Base-by-base conservation (phyloP, 495 filamentous ascomycete species). In the Podospora fimiseda region DNA sequence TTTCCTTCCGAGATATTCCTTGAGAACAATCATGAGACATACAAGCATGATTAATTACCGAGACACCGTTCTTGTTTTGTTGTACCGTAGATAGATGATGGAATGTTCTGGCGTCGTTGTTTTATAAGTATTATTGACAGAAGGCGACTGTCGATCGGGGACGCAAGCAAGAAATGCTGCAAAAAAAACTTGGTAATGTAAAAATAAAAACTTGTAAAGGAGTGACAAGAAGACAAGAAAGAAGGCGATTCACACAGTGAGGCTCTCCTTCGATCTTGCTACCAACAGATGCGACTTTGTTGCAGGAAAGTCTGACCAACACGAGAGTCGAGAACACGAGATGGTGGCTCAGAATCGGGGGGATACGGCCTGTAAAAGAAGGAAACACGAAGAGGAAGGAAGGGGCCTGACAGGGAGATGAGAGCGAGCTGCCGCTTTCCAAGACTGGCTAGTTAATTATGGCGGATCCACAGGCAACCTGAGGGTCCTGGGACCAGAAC, bases 151-250 rank as follows among this genome's bases (percentile, higher is more conserved):
- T 19, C 6, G 42, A 14, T n/a, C 21, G 44, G 14, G 23, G 22
- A 16, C 21, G 44, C 44, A 47, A 47, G 15, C 21, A 3, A 33
- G 23, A 23, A 33, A 36, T 47, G 44, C 44, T 47, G 20, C n/a
- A 30, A 22, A 2, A 47, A 33, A 47, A 23, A 33, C 11, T 27
- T 20, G 44, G 21, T 9, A n/a, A 5, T 9, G 21, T 7, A 14
- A 51, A 38, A 50, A 27, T 22, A 38, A 21, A 20, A 45, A 54
- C 38, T 46, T 15, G n/a, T 57, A 51, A 63, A 63, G 24, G 60
- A 63, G 60, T 43, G 60, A 63, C 60, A 15, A 60, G 60, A 60
- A 60, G 2, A 33, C 41, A 24, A 37, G 53, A 42, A 30, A 46
- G 36, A n/a, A 16, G 18, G 4, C n/a, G 19, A 48, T 37, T 16